phyloP scores from a whole-genome alignment of 345 rosid genomes.

The Litchi chinensis region DNA sequence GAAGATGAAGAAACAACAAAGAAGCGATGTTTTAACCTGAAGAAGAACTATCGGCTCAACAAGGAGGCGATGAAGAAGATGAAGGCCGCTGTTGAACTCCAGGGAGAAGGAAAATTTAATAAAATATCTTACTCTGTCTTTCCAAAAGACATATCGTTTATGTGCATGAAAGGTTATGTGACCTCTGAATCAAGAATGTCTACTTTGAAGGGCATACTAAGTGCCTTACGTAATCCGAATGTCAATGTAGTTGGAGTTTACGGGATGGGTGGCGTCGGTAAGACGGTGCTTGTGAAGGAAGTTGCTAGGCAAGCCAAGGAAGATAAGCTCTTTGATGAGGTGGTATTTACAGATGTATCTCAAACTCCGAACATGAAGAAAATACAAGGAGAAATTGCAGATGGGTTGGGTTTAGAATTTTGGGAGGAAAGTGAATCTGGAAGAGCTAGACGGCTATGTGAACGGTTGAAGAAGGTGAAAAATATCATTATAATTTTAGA shows the following conservation, averaged over 20 bases:
- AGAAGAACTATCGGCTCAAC: no score
- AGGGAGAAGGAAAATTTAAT: no score
- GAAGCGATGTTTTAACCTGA: neutral
- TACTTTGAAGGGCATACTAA: neutral
- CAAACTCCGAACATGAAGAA: neutral
- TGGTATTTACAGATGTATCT: neutral
- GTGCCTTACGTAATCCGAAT: neutral
- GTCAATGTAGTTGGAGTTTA: constrained; percentile 14
- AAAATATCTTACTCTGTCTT: no score
- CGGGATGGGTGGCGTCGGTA: neutral
- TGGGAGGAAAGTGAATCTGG: neutral
- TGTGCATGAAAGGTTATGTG: no score
- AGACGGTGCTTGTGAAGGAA: constrained; percentile 14
- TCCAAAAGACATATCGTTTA: no score
- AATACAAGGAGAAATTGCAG: constrained; percentile 4
- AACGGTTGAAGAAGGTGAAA: neutral
- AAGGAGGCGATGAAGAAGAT: no score
- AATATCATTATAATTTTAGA: constrained; percentile 4
- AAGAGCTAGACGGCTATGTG: neutral
- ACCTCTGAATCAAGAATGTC: no score
- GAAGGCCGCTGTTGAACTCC: no score
- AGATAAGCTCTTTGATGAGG: neutral
- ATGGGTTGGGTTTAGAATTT: neutral
- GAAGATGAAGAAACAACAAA: neutral
- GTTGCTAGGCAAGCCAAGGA: no score